Conservation (phyloP, 2,329 filamentous ascomycete species). For the Ophiostoma perfectum region DNA sequence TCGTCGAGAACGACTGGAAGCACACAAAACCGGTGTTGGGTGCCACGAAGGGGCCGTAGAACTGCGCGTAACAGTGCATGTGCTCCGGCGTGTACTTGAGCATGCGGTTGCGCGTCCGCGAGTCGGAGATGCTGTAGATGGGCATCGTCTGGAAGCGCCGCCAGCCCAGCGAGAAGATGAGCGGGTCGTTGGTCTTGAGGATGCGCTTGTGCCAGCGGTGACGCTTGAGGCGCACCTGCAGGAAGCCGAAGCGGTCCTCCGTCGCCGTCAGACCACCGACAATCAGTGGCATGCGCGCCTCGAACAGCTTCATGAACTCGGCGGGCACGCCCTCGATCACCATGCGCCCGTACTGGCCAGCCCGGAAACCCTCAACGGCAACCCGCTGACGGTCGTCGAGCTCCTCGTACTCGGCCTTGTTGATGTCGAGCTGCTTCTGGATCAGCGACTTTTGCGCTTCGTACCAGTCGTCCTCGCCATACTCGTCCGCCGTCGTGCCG, state of each 20-base stretch:
- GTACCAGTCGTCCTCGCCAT: conserved; percentile 98
- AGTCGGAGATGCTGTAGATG: conserved; percentile 92
- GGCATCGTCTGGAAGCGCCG: conserved; percentile 87
- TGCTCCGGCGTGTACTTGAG: conserved; percentile 98
- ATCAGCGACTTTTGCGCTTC: conserved; percentile 91
- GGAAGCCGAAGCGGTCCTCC: conserved; percentile 90
- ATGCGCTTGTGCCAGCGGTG: conserved; percentile 99
- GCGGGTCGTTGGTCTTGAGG: conserved; percentile 92
- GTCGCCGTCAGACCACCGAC: conserved; percentile 88
- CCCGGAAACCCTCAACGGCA: conserved; percentile 82
- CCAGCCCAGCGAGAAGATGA: conserved; percentile 97
- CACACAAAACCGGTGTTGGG: conserved; percentile 95
- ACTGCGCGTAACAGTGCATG: conserved; percentile 96
- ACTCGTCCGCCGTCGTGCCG: conserved; percentile 60
- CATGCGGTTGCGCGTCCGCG: conserved; percentile 90
- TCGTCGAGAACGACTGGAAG: conserved; percentile 80
- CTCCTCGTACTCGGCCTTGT: conserved; percentile 83
- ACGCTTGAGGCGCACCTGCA: conserved; percentile 93
- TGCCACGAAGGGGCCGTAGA: conserved; percentile 90
- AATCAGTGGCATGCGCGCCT: conserved; percentile 74
- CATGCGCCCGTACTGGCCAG: conserved; percentile 88
- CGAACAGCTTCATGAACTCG: conserved; percentile 82
- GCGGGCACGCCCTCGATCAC: conserved; percentile 83
- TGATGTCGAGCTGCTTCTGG: conserved; percentile 95
- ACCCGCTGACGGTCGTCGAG: conserved; percentile 79